These are phyloP conservation scores for Cunninghamia lanceolata DNA, from an alignment of 75 land plant species.

Conservation along the genomic window DNA sequence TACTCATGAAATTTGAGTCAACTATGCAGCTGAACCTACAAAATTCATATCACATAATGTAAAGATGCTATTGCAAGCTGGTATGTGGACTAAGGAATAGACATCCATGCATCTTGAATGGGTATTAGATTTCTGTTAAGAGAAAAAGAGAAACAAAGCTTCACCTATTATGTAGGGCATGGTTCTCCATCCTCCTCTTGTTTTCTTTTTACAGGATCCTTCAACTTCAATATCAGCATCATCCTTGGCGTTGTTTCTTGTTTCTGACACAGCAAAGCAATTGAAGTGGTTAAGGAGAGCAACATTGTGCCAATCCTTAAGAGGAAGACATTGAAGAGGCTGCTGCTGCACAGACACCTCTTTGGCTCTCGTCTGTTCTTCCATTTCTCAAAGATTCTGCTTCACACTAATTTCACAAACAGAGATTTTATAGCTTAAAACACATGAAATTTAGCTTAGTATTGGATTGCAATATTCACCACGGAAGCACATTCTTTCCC, in stretches of 20 bases:
- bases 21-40: too few species aligned
- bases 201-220: not conserved
- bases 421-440: not conserved
- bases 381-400: not conserved
- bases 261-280: not conserved
- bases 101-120: not conserved
- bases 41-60: not conserved
- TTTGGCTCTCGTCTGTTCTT: not conserved
- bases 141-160: not conserved
- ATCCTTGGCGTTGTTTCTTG: not conserved
- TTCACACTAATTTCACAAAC: not conserved
- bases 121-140: not conserved
- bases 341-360: not conserved
- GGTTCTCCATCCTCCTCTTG: conserved; percentile 48
- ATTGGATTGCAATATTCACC: not conserved
- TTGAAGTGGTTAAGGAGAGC: not conserved
- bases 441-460: not conserved
- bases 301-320: not conserved
- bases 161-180: conserved; percentile 57
- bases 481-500: not conserved
- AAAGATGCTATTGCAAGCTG: not conserved
- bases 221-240: not conserved
- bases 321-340: too few species aligned
- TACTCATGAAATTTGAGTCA: too few species aligned
- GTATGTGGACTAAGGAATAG: not conserved